Evolutionary conservation across 1,139 yeast genomes (phyloP), one percentile per base, ranked within the genome.

Genomic region (Geotrichum cucujoidarum): DNA sequence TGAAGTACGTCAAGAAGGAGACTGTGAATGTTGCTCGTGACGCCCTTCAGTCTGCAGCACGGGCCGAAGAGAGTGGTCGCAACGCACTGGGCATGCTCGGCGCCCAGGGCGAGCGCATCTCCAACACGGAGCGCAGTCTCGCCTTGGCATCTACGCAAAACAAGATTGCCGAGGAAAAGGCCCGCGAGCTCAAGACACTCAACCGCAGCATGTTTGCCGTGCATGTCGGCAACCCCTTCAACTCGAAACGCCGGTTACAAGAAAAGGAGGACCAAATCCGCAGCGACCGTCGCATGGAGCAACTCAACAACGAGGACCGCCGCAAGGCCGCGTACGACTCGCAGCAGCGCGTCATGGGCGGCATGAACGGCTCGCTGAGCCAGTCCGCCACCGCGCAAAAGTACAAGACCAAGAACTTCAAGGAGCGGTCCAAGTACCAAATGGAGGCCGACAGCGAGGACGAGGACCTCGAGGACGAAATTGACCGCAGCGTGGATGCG

Each of bases 81-180:
- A 88, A 90, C 63, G 84, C 97, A 0, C 70, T 90, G 57, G 97
- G 97, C 24, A 81, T 88, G 80, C 75, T 92, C 48, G 97, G 97
- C 25, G 79, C 92, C 18, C 98, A 94, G 66, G 82, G 95, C 49
- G 97, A 89, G 63, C 73, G 88, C 46, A 71, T 92, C 55, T 85
- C 83, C 63, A 80, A 78, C 60, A 81, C 92, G 17, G 97, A 90
- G 63, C 81, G 80, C 57, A 83, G 81, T 58, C 69, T 92, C 57
- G 78, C 86, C 49, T 69, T 85, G 50, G 87, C 95, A 40, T 86
- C 82, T 52, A 82, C 89, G 2, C 96, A 89, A 63, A 86, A 88
- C 53, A 74, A 80, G 57, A 78, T 85, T 51, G 95, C 95, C 5
- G 89, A 84, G 55, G 87, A 82, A 47, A 87, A 87, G 66, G 94